These are phyloP conservation scores for Ophiocordyceps sinensis DNA, from an alignment of 2,329 filamentous ascomycete genomes.

Conservation along the genomic window DNA sequence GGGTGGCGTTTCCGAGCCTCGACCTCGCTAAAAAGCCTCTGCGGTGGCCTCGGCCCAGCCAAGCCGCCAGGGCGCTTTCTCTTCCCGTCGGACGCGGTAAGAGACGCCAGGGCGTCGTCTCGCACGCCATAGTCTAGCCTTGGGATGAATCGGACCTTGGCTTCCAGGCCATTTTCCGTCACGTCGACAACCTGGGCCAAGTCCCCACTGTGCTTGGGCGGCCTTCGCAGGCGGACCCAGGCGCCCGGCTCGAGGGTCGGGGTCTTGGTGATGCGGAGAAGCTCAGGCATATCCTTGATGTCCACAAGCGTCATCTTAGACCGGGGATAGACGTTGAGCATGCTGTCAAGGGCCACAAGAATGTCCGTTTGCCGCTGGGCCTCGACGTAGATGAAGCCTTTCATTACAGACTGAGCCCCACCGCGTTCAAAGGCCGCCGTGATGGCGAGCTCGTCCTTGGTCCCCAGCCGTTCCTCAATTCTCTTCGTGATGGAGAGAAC, in stretches of 20 bases:
- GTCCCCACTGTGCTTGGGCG: constrained; percentile 72
- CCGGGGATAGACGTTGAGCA: constrained; percentile 81
- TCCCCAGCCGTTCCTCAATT: constrained; percentile 63
- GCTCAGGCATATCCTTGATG: constrained; percentile 93
- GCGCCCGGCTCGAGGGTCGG: constrained; percentile 73
- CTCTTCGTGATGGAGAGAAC: constrained; percentile 80
- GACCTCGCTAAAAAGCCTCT: constrained; percentile 80
- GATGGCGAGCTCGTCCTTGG: constrained; percentile 70
- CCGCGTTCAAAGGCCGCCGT: constrained; percentile 87
- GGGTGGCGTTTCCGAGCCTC: constrained; percentile 84
- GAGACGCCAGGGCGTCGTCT: constrained; percentile 46
- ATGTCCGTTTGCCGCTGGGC: constrained; percentile 80
- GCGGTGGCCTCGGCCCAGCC: constrained; percentile 59
- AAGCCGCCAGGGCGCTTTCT: constrained; percentile 56
- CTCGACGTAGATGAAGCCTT: constrained; percentile 91
- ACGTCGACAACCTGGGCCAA: constrained; percentile 86
- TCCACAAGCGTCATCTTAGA: constrained; percentile 79
- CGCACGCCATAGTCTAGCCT: constrained; percentile 82
- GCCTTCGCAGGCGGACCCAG: constrained; percentile 77
- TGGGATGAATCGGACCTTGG: constrained; percentile 75
- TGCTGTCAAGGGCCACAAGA: constrained; percentile 63
- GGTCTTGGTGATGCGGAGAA: constrained; percentile 80
- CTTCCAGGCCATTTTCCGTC: constrained; percentile 81
- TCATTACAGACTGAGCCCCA: constrained; percentile 63
- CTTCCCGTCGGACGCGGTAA: constrained; percentile 45